These are phyloP conservation scores for Themeda triandra DNA, from an alignment of 176 grass and related monocot species.

Conservation along the genomic window DNA sequence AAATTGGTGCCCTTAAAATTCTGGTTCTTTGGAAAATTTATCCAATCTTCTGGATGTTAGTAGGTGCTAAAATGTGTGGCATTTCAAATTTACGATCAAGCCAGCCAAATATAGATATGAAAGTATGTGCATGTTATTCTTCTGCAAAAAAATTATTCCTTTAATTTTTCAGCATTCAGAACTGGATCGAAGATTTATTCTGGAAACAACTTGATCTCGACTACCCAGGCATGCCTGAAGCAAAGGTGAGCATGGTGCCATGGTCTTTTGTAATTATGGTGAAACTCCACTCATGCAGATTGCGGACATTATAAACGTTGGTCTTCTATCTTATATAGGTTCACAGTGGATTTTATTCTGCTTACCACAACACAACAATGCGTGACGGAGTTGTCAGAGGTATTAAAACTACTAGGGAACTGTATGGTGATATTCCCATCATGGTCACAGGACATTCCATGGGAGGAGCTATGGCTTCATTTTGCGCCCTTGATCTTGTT, in stretches of 20 bases:
- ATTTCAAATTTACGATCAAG: slow-evolving; percentile 1
- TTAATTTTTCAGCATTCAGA: slow-evolving; percentile 59
- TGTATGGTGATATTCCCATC: slow-evolving; percentile 57
- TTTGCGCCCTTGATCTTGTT: slow-evolving; percentile 73
- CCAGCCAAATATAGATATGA: background rate
- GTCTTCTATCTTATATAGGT: slow-evolving; percentile 42
- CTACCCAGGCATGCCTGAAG: slow-evolving; percentile 80
- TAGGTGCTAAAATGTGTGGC: background rate
- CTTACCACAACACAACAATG: slow-evolving; percentile 73
- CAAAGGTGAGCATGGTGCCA: slow-evolving; percentile 68
- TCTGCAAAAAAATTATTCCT: slow-evolving; percentile 24
- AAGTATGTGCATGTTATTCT: slow-evolving; percentile 9
- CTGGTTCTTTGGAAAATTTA: background rate
- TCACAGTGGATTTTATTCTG: slow-evolving; percentile 76
- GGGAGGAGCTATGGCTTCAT: slow-evolving; percentile 79
- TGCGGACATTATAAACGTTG: slow-evolving; percentile 5
- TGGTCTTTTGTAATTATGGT: slow-evolving; percentile 1
- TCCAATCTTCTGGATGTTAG: background rate
- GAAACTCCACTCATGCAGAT: background rate
- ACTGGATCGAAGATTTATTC: slow-evolving; percentile 94
- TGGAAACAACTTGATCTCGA: slow-evolving; percentile 92
- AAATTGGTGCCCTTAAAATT: background rate
- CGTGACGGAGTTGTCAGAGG: slow-evolving; percentile 42
- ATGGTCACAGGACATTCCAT: slow-evolving; percentile 76
- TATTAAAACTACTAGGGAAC: slow-evolving; percentile 49